A percentile compares a stretch with the other conserved stretches of the same genome.
phyloP scores from a whole-genome alignment of 2,329 filamentous ascomycete species.

The Colletotrichum sp. region DNA sequence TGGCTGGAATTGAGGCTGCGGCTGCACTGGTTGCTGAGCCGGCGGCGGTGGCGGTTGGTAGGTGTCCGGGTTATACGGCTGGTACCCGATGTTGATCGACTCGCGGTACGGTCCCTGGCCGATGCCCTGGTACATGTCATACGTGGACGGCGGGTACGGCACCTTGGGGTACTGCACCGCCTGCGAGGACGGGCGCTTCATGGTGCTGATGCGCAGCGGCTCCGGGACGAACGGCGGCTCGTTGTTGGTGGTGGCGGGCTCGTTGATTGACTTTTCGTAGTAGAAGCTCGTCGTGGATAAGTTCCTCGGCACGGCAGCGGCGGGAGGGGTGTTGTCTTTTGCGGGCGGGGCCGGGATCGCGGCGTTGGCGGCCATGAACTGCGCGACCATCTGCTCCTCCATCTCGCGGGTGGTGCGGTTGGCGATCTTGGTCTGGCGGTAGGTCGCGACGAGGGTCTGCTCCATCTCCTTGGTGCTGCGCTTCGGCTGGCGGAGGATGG shows the following conservation, averaged over 20 bases:
- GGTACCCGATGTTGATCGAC: slow-evolving; percentile 14
- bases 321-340: background rate
- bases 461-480: slow-evolving; percentile 6
- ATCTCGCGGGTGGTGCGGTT: slow-evolving; percentile 11
- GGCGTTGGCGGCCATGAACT: background rate
- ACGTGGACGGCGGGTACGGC: slow-evolving; percentile 5
- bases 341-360: background rate
- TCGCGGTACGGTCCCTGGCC: slow-evolving; percentile 12
- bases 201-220: background rate
- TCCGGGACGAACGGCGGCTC: background rate
- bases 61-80: background rate
- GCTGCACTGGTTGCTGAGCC: background rate
- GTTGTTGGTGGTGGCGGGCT: background rate
- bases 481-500: background rate
- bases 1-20: background rate
- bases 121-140: slow-evolving; percentile 7
- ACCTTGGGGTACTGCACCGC: background rate
- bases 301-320: background rate
- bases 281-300: slow-evolving; percentile 3
- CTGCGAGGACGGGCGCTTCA: background rate
- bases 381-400: slow-evolving; percentile 16
- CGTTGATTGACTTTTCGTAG: slow-evolving; percentile 8
- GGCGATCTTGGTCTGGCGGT: slow-evolving; percentile 6
- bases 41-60: background rate
- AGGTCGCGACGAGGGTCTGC: background rate